A percentile compares a stretch with the other conserved stretches of the same genome.
These are phyloP conservation scores for Colletotrichum sp. DNA, from an alignment of 2,329 filamentous ascomycete genomes.

Conservation along the genomic window DNA sequence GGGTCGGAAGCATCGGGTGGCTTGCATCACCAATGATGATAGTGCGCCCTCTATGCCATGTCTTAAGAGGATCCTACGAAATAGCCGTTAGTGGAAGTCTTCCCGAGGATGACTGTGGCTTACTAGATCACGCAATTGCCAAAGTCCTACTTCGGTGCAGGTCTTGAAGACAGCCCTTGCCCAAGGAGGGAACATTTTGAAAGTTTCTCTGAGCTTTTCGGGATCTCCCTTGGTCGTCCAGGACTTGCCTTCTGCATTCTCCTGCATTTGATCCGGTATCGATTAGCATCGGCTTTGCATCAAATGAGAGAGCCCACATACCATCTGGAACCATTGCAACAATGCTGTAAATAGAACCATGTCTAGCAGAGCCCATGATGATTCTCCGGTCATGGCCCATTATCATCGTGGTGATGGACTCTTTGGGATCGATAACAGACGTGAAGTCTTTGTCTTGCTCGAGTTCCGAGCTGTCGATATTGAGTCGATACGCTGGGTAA, in stretches of 20 bases:
- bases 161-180: conserved; percentile 33
- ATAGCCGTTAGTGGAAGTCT: neutral
- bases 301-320: neutral
- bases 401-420: conserved; percentile 49
- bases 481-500: conserved; percentile 36
- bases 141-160: conserved; percentile 39
- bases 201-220: conserved; percentile 41
- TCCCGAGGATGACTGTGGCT: neutral
- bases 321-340: conserved; percentile 47
- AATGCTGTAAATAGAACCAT: conserved; percentile 44
- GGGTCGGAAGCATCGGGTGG: conserved; percentile 38
- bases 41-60: conserved; percentile 29
- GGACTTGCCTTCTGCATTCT: conserved; percentile 36
- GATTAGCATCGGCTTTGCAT: neutral
- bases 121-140: conserved; percentile 46
- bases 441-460: conserved; percentile 13
- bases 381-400: conserved; percentile 43
- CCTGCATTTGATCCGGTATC: conserved; percentile 36
- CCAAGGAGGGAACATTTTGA: conserved; percentile 45
- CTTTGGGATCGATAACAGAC: conserved; percentile 35
- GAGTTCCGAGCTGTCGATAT: conserved; percentile 23
- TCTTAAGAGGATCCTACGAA: conserved; percentile 36
- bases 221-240: conserved; percentile 42
- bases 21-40: conserved; percentile 26
- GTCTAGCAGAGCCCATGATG: conserved; percentile 50